Evolutionary conservation across 495 filamentous ascomycete species (phyloP).

Genomic region (Penicillium cosmopolitanum): DNA sequence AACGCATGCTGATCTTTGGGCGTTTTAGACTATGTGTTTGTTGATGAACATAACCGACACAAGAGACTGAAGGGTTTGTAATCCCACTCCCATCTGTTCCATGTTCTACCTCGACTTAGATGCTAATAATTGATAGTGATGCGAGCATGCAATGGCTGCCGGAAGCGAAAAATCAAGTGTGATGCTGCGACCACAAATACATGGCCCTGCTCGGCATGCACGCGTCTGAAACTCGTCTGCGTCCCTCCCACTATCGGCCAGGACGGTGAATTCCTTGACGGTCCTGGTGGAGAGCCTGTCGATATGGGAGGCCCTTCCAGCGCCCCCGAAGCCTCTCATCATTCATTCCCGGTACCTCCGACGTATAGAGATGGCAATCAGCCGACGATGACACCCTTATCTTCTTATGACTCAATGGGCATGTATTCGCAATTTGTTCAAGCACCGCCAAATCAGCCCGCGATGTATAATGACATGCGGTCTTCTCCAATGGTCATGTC

Average conservation of each 20-base stretch:
- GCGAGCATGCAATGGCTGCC: constrained; percentile 96
- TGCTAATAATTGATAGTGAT: constrained; percentile 65
- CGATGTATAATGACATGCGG: constrained; percentile 76
- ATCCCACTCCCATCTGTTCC: not conserved
- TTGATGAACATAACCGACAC: constrained; percentile 98
- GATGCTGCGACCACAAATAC: constrained; percentile 97
- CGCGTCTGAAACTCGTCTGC: constrained; percentile 89
- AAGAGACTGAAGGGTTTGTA: constrained; percentile 89
- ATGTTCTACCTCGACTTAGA: constrained; percentile 15
- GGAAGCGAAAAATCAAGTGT: constrained; percentile 84
- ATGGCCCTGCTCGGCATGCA: constrained; percentile 96
- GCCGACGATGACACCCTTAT: constrained; percentile 26
- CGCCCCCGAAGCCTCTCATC: constrained; percentile 32
- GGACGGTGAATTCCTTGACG: constrained; percentile 69
- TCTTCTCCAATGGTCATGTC: constrained; percentile 53
- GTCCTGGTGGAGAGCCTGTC: constrained; percentile 32
- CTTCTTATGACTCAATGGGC: constrained; percentile 41
- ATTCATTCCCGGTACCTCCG: constrained; percentile 36
- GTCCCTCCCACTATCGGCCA: constrained; percentile 87
- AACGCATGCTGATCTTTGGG: constrained; percentile 11
- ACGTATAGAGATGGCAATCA: constrained; percentile 33
- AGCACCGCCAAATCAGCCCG: constrained; percentile 63
- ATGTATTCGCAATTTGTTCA: constrained; percentile 41
- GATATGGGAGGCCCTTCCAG: constrained; percentile 28
- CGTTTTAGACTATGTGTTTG: constrained; percentile 91